Evolutionary conservation across 2,329 filamentous ascomycete species (phyloP).

Genomic region (Penicillium aurantiogriseum): DNA sequence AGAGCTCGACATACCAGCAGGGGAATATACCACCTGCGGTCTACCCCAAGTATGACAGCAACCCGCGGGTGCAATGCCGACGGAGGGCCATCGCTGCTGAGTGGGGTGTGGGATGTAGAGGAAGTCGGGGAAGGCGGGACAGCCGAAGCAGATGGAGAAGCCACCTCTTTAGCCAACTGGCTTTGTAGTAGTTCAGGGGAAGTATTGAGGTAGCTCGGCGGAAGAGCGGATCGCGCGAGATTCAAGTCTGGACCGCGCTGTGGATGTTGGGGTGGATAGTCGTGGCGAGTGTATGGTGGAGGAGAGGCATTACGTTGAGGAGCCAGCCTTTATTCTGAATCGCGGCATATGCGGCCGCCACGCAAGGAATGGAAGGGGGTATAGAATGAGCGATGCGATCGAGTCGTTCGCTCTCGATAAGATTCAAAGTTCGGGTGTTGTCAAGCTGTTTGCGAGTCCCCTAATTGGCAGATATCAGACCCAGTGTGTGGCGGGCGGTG

Average conservation of each 20-base stretch:
- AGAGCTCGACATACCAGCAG: constrained; percentile 70
- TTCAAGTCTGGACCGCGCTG: constrained; percentile 26
- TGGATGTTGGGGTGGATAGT: constrained; percentile 24
- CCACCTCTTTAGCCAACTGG: constrained; percentile 31
- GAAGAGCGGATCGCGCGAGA: constrained; percentile 14
- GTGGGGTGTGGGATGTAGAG: constrained; percentile 30
- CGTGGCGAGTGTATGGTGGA: constrained; percentile 33
- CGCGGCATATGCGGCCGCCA: constrained; percentile 40
- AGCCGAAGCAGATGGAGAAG: constrained; percentile 27
- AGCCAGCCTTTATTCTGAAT: constrained; percentile 39
- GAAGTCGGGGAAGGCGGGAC: constrained; percentile 32
- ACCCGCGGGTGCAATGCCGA: constrained; percentile 68
- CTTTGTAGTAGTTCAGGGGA: constrained; percentile 11
- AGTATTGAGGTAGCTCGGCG: constrained; percentile 14
- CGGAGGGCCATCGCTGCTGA: constrained; percentile 30
- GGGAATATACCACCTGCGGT: constrained; percentile 69
- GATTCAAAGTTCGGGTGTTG: constrained; percentile 3
- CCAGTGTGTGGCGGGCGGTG: constrained; percentile 9
- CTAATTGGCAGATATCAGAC: constrained; percentile 12
- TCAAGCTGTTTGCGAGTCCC: constrained; percentile 9
- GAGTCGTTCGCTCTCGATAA: not conserved
- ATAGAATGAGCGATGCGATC: not conserved
- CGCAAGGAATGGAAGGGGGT: constrained; percentile 20
- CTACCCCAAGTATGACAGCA: constrained; percentile 73
- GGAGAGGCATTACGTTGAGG: constrained; percentile 40